Conservation (phyloP, 2,329 filamentous ascomycete species). For the Colletotrichum euphorbiae region DNA sequence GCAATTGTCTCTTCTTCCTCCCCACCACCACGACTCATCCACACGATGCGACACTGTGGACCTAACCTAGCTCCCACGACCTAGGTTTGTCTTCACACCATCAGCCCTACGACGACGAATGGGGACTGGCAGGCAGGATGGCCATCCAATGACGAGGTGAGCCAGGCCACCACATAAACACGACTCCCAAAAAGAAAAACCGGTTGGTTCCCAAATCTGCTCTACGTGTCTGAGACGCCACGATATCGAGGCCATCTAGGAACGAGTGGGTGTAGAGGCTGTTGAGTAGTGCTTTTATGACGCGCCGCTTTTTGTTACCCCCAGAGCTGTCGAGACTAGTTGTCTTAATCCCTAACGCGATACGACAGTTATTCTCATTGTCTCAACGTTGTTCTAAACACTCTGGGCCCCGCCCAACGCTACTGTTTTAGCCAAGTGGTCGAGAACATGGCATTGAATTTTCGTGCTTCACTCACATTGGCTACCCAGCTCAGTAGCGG, state of each 20-base stretch:
- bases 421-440: neutral
- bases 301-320: constrained; percentile 2
- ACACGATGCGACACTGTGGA: neutral
- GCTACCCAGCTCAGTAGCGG: neutral
- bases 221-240: constrained; percentile 27
- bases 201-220: constrained; percentile 13
- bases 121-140: neutral
- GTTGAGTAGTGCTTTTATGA: neutral
- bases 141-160: neutral
- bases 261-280: constrained; percentile 11
- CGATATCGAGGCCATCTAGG: constrained; percentile 19
- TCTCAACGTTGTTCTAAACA: neutral
- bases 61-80: constrained; percentile 4
- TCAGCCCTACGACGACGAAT: constrained; percentile 19
- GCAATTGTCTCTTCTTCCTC: neutral
- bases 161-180: neutral
- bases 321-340: neutral
- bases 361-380: constrained; percentile 4
- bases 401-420: neutral
- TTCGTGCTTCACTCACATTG: neutral
- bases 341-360: neutral
- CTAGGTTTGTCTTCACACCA: constrained; percentile 24
- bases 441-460: neutral
- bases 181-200: neutral
- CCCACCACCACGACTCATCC: neutral